Evolutionary conservation across 306 rosid species (phyloP), one percentile per base, ranked within the genome.

Genomic region (Mucuna pruriens): DNA sequence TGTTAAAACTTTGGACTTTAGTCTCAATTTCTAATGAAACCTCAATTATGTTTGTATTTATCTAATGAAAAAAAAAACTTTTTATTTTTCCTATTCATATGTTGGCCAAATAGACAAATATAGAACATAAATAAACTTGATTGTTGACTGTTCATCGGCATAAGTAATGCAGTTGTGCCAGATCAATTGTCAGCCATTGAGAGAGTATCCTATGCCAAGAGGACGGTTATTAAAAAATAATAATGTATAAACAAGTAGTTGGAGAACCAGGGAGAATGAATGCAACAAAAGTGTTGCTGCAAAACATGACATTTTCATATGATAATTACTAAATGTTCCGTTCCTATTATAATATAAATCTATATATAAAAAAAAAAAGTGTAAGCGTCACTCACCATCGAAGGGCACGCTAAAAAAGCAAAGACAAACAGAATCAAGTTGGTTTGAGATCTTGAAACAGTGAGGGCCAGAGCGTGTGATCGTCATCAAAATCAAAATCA

Each of bases 361-460:
- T 15, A 73, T 7, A 68, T 6, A 76, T 57, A 2, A 45, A 15
- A 23, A 11, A 6, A 20, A 61, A 61, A 69, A 29, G 36, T 80
- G 38, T 60, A 63, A 22, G 36, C 68, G 13, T 44, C 74, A 64
- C 85, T 82, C 79, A 58, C 68, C 82, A 70, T 57, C 8, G 8
- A 72, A 67, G 64, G 40, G 26, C 55, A 48, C 42, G 40, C 74
- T 69, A 12, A 22, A 61, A 58, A 66, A 31, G 51, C 13, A 54
- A 44, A 25, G 0, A 8, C 15, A 77, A 75, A 49, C 74, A 20
- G 0, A 52, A 61, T 87, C 82, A 95, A 80, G 94, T 94, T 11
- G 98, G 99, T 42, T 96, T 90, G 76, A 96, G 83, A 78, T 93
- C 99, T 15, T 93, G 94, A 87, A 96, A 96, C 82, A 96, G 69